Evolutionary conservation across 331 rosid species (phyloP), one percentile per base, ranked within the genome.

Genomic region (Arachis monticola): DNA sequence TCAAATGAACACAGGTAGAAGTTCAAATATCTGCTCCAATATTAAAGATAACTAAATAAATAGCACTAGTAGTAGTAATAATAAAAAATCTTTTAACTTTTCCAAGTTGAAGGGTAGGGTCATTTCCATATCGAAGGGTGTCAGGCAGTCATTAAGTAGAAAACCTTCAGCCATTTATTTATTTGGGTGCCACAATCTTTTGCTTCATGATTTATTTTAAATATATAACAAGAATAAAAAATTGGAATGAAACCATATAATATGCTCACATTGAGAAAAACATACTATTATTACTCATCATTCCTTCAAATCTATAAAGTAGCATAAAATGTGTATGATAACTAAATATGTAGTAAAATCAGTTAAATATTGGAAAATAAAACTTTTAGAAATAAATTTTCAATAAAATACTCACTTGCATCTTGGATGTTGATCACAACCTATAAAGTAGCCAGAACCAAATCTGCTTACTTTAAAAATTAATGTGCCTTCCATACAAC

Each of bases 381-480:
- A 69, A 72, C 17, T 10, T 44, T 42, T 32, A 71, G 72, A 75
- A 65, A 40, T 47, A 67, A 10, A 38, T 50, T 55, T 52, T 75
- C 58, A 69, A 66, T 57, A 83, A 72, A 69, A 69, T 60, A 89
- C 97, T 95, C 81, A 95, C 99, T 95, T 95, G 97, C 99, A 95
- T 60, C 17, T 81, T 6, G 99, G 99, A 84, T 95, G 97, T 78
- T 88, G 88, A 82, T 92, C 92, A 81, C 99, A 95, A 4, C 96
- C 98, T 61, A 95, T 86, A 79, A 95, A 95, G 85, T 92, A 95
- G 69, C 99, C 99, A 42, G 93, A 80, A 42, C 97, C 97, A 12
- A 77, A 87, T 82, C 98, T 93, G 75, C 99, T 95, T 41, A 95
- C 92, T 95, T 90, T 95, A 85, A 95, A 90, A 83, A 86, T 88